Conservation (phyloP, 768 basidiomycete genomes). For the Amanita phalloides region DNA sequence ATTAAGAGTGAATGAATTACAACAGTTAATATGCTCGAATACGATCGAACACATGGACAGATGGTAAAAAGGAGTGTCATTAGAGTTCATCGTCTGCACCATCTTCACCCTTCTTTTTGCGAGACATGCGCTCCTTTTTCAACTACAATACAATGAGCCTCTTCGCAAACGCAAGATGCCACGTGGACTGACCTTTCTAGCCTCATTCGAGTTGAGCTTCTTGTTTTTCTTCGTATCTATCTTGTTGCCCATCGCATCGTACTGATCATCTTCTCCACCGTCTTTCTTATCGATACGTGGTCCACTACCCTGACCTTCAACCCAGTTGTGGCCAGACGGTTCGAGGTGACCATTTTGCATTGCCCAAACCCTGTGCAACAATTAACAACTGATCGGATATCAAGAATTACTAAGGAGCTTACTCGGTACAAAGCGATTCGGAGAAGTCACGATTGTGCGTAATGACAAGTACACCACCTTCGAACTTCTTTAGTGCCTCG, state of each 20-base stretch:
- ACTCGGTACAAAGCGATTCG: conserved; percentile 92
- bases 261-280: conserved; percentile 83
- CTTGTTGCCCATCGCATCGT: conserved; percentile 99
- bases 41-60: conserved; percentile 5
- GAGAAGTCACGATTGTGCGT: conserved; percentile 99
- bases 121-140: conserved; percentile 95
- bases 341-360: conserved; percentile 96
- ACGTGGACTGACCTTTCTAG: conserved; percentile 49
- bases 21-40: background rate
- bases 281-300: conserved; percentile 90
- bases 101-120: conserved; percentile 82
- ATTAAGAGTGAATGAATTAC: background rate
- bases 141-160: conserved; percentile 16
- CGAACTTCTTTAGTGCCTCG: conserved; percentile 94
- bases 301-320: conserved; percentile 95
- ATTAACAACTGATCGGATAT: background rate
- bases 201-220: conserved; percentile 76
- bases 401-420: conserved; percentile 4
- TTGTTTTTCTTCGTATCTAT: conserved; percentile 75
- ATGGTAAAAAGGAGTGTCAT: conserved; percentile 8
- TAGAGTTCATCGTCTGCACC: conserved; percentile 56
- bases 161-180: conserved; percentile 7
- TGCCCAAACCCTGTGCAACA: conserved; percentile 69
- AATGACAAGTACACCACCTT: conserved; percentile 96
- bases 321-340: conserved; percentile 99